These are phyloP conservation scores for Colletotrichum lentis DNA, from an alignment of 2,329 filamentous ascomycete species.

Conservation along the genomic window DNA sequence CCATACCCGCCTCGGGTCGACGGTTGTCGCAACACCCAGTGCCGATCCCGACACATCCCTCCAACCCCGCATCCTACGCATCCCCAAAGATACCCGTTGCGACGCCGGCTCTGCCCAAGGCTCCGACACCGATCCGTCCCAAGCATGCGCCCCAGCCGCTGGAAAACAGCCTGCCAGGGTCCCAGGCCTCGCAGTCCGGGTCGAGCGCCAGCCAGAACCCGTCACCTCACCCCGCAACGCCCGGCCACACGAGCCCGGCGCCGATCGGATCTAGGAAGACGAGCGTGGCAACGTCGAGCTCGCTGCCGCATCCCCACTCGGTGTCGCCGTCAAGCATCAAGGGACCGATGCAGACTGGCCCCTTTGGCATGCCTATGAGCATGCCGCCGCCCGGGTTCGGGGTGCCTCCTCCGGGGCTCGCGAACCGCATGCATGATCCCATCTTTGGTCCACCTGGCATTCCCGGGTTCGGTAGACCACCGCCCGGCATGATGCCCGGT, in stretches of 20 bases:
- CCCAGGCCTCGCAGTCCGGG: slow-evolving; percentile 72
- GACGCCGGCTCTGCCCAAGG: slow-evolving; percentile 83
- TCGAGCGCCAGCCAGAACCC: slow-evolving; percentile 63
- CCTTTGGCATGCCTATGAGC: slow-evolving; percentile 65
- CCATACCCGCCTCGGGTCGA: slow-evolving; percentile 53
- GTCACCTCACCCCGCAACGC: slow-evolving; percentile 68
- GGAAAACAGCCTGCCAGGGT: slow-evolving; percentile 72
- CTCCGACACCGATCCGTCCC: slow-evolving; percentile 78
- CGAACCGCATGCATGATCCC: slow-evolving; percentile 58
- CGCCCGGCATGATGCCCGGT: slow-evolving; percentile 56
- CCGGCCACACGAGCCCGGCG: slow-evolving; percentile 71
- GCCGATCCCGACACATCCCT: slow-evolving; percentile 61
- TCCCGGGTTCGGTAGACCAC: slow-evolving; percentile 52
- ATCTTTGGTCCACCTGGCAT: slow-evolving; percentile 53
- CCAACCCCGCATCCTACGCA: slow-evolving; percentile 65
- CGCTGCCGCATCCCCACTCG: slow-evolving; percentile 55
- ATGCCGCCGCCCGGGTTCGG: slow-evolving; percentile 61
- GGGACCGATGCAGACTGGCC: slow-evolving; percentile 55
- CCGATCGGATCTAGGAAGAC: slow-evolving; percentile 70
- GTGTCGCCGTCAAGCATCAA: slow-evolving; percentile 69
- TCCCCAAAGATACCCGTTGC: slow-evolving; percentile 83
- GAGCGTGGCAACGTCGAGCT: slow-evolving; percentile 41
- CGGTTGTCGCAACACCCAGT: slow-evolving; percentile 49
- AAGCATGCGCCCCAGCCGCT: slow-evolving; percentile 85
- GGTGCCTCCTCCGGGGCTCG: slow-evolving; percentile 50